Conservation (phyloP, 2,329 filamentous ascomycete genomes). For the Penicillium psychrosexuale region DNA sequence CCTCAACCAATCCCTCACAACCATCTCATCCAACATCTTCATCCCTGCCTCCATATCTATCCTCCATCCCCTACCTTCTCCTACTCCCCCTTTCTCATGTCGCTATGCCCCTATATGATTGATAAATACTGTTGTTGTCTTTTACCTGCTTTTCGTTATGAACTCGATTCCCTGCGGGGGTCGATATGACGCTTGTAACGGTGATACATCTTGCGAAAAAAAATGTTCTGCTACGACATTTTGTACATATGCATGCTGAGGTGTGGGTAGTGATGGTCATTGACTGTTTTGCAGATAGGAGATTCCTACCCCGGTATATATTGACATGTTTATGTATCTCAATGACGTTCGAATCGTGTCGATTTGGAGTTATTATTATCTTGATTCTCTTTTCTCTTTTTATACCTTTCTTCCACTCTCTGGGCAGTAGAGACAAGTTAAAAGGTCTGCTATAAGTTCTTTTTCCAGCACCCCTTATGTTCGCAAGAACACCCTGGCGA, state of each 20-base stretch:
- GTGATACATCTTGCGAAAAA: conserved; percentile 4
- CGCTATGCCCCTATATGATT: conserved; percentile 28
- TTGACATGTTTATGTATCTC: conserved; percentile 1
- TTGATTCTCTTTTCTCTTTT: too few relatives aligned
- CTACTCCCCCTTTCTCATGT: conserved; percentile 20
- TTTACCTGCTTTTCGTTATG: conserved; percentile 6
- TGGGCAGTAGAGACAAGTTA: too few relatives aligned
- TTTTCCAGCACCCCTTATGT: too few relatives aligned
- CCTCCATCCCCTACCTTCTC: not conserved
- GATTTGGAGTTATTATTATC: too few relatives aligned
- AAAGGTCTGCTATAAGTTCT: too few relatives aligned
- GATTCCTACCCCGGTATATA: conserved; percentile 16
- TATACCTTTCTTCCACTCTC: too few relatives aligned
- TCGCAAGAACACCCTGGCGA: too few relatives aligned
- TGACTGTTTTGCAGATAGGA: not conserved
- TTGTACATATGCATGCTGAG: conserved; percentile 9
- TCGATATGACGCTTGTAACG: conserved; percentile 15
- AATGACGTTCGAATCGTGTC: not conserved
- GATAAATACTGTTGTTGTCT: conserved; percentile 19
- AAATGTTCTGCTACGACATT: conserved; percentile 13
- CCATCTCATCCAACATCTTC: not conserved
- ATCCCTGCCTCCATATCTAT: not conserved
- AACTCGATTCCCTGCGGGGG: conserved; percentile 5
- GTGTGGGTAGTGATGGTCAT: conserved; percentile 1
- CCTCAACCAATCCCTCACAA: not conserved